Base-by-base conservation (phyloP, 2,329 filamentous ascomycete genomes). In the Ceratocystis harringtonii region DNA sequence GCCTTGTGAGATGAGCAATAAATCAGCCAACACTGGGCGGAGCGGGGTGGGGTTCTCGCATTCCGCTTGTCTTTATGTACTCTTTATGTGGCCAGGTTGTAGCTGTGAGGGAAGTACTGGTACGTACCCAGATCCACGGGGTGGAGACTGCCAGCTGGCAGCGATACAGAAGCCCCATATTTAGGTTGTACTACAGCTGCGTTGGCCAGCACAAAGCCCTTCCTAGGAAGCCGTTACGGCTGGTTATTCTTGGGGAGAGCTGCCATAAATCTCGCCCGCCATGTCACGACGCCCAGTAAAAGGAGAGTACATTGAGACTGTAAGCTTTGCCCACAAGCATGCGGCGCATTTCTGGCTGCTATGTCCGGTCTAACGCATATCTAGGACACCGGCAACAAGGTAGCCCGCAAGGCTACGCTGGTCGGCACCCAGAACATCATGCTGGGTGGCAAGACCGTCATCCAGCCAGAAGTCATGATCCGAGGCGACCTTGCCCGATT, bases 351-450 rank as follows among this genome's bases (percentile, higher is more conserved):
- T 10, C 6, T 4, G n/a, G 48, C 22, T 10, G 48, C n/a, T 10
- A 22, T 19, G 48, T 8, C 2, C 8, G 22, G 30, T 63, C 63
- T 67, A 55, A 68, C 67, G 64, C 61, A 12, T 61, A 45, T 44
- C 57, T 30, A 95, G 92, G 92, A 97, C 77, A 96, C 92, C 2
- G 94, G 94, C 70, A 99, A 99, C 82, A 97, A 97, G 78, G 94
- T 99, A 72, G 92, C 92, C 48, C 90, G 94, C 70, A 90, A 90
- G 70, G 89, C 90, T 68, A 86, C 88, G 73, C 90, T 99, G 70
- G 89, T 95, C 72, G 94, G 94, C 71, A 96, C 92, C 25, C 91
- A 95, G 71, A 95, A 97, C 77, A 97, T 99, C 76, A 96, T 96
- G 76, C 87, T 99, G 1, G 94, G 91, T 70, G 94, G 94, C 69